These are phyloP conservation scores for Xylaria bambusicola DNA, from an alignment of 495 filamentous ascomycete genomes.

Conservation along the genomic window DNA sequence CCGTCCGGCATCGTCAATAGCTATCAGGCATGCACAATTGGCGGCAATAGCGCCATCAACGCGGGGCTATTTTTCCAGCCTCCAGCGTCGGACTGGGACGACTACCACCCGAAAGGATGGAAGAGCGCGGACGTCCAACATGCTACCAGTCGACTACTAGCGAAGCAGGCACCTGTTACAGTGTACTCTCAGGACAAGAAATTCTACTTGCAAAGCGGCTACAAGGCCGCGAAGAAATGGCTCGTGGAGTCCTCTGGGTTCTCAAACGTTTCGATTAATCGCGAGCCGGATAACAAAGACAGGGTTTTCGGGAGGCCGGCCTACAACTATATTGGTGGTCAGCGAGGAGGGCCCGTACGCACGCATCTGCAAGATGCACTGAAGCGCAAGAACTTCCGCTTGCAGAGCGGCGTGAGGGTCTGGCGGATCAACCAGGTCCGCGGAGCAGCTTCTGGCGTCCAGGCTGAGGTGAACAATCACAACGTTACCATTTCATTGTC, in stretches of 20 bases:
- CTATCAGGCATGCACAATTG: constrained; percentile 60
- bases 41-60: constrained; percentile 53
- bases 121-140: constrained; percentile 54
- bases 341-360: constrained; percentile 57
- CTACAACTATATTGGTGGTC: constrained; percentile 55
- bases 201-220: constrained; percentile 57
- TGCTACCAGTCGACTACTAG: constrained; percentile 52
- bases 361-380: constrained; percentile 58
- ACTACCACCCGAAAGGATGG: constrained; percentile 62
- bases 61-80: constrained; percentile 53
- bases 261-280: constrained; percentile 52
- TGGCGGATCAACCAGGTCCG: constrained; percentile 50
- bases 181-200: constrained; percentile 56
- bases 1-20: constrained; percentile 42
- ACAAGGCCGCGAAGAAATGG: constrained; percentile 52
- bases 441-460: constrained; percentile 51
- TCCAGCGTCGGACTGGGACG: constrained; percentile 57
- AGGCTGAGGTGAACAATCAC: constrained; percentile 37
- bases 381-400: constrained; percentile 52
- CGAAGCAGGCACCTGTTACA: constrained; percentile 55
- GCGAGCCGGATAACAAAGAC: constrained; percentile 55
- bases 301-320: constrained; percentile 52
- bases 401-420: constrained; percentile 53
- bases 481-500: constrained; percentile 46
- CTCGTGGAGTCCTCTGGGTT: constrained; percentile 52